Evolutionary conservation across 169 alveolate species (phyloP).

Genomic region (Plasmodium berghei): DNA sequence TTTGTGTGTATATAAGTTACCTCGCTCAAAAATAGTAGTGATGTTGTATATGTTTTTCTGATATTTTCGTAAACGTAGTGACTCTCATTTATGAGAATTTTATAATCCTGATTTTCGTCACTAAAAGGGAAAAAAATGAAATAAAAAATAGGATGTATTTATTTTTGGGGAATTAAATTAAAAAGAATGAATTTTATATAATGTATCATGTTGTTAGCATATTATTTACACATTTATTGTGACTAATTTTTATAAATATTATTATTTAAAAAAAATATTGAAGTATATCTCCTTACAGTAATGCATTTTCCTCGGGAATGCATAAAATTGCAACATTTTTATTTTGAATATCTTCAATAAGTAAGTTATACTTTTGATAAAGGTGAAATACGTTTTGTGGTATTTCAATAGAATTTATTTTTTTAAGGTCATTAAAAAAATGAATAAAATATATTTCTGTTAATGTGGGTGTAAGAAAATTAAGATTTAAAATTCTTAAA

Average conservation of each 20-base stretch:
- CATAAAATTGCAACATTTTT: constrained; percentile 56
- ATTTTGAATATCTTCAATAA: constrained; percentile 57
- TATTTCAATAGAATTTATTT: constrained; percentile 16
- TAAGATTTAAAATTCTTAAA: constrained; percentile 52
- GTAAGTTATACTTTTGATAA: constrained; percentile 50
- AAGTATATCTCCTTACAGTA: constrained; percentile 32
- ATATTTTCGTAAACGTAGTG: constrained; percentile 69
- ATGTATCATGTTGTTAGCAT: not conserved
- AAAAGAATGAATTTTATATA: not conserved
- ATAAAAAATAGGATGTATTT: constrained; percentile 1
- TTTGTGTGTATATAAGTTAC: constrained; percentile 3
- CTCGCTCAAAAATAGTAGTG: constrained; percentile 73
- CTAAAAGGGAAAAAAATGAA: constrained; percentile 13
- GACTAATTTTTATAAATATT: not conserved
- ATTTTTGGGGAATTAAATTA: not conserved
- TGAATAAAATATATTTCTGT: constrained; percentile 75
- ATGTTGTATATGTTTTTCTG: constrained; percentile 68
- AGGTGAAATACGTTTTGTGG: constrained; percentile 50
- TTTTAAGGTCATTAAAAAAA: constrained; percentile 61
- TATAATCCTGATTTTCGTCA: constrained; percentile 28
- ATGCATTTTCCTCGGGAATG: constrained; percentile 59
- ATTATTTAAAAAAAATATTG: not conserved
- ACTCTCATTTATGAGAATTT: constrained; percentile 56
- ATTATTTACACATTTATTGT: not conserved
- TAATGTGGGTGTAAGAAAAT: constrained; percentile 72